A percentile compares a stretch with the other conserved stretches of the same genome.
phyloP scores from a whole-genome alignment of 2,329 filamentous ascomycete genomes.

The Trichoderma koningiopsis region DNA sequence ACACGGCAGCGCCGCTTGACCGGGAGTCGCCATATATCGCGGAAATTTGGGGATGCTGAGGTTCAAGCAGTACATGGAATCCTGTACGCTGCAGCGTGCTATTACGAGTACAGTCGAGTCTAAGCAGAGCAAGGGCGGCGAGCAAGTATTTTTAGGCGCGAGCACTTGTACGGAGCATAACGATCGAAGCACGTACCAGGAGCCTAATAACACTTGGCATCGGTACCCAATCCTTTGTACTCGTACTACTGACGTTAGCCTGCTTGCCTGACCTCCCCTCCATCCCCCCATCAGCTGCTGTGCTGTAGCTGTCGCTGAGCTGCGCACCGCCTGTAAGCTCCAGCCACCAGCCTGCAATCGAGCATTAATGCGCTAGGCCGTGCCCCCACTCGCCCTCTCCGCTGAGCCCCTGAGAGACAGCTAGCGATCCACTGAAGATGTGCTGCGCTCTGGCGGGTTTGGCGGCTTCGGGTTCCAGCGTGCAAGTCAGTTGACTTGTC shows the following conservation, averaged over 20 bases:
- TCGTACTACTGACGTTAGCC: not conserved
- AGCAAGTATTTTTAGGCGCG: not conserved
- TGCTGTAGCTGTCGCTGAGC: not conserved
- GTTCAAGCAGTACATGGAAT: not conserved
- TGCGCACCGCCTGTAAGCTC: not conserved
- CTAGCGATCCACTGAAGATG: constrained; percentile 24
- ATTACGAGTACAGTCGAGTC: not conserved
- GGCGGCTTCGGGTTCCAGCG: constrained; percentile 23
- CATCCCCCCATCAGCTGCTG: not conserved
- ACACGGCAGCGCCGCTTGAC: constrained; percentile 21
- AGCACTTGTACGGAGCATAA: not conserved
- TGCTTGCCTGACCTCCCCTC: not conserved
- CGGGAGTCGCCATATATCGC: not conserved
- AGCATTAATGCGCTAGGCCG: constrained; percentile 4
- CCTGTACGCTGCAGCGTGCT: not conserved
- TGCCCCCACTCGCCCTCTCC: constrained; percentile 17
- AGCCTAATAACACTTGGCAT: not conserved
- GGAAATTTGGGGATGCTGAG: constrained; percentile 19
- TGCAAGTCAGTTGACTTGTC: constrained; percentile 24
- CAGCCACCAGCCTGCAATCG: constrained; percentile 6
- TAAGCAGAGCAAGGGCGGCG: not conserved
- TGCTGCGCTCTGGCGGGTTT: constrained; percentile 22
- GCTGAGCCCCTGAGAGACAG: constrained; percentile 22
- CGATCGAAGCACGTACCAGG: not conserved
- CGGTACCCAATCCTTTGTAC: constrained; percentile 3